Conservation (phyloP, 2,329 filamentous ascomycete genomes). For the Ceratocystis harringtonii region DNA sequence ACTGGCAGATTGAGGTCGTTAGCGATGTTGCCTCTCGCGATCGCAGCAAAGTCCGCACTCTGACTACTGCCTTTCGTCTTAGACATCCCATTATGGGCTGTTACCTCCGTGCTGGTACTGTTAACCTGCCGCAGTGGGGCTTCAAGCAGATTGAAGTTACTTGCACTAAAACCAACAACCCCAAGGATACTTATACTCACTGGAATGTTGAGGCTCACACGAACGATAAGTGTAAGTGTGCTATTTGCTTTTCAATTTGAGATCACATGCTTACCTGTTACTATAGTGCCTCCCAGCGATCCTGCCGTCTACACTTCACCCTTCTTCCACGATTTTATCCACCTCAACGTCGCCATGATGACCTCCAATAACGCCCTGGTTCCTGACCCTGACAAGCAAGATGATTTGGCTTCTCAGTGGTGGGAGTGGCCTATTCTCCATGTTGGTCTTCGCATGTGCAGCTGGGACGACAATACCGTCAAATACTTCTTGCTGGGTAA, state of each 20-base stretch:
- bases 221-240: constrained; percentile 80
- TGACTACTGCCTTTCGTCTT: constrained; percentile 85
- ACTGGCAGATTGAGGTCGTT: constrained; percentile 89
- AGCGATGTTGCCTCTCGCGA: constrained; percentile 79
- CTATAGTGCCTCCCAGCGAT: constrained; percentile 69
- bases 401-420: constrained; percentile 88
- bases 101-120: constrained; percentile 88
- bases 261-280: constrained; percentile 24
- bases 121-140: constrained; percentile 95
- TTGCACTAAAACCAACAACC: constrained; percentile 85
- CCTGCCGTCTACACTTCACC: constrained; percentile 90
- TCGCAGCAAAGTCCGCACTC: constrained; percentile 68
- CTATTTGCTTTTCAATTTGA: background rate
- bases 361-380: constrained; percentile 98
- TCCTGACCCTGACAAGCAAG: constrained; percentile 96
- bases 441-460: constrained; percentile 94
- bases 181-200: constrained; percentile 85
- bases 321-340: constrained; percentile 94
- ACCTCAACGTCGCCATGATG: constrained; percentile 99
- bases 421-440: constrained; percentile 98
- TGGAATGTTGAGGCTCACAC: constrained; percentile 96
- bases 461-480: constrained; percentile 87
- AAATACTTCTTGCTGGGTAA: constrained; percentile 99
- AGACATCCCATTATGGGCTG: constrained; percentile 71
- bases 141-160: constrained; percentile 99